phyloP scores from a whole-genome alignment of 306 rosid genomes.

The Trifolium fragiferum region DNA sequence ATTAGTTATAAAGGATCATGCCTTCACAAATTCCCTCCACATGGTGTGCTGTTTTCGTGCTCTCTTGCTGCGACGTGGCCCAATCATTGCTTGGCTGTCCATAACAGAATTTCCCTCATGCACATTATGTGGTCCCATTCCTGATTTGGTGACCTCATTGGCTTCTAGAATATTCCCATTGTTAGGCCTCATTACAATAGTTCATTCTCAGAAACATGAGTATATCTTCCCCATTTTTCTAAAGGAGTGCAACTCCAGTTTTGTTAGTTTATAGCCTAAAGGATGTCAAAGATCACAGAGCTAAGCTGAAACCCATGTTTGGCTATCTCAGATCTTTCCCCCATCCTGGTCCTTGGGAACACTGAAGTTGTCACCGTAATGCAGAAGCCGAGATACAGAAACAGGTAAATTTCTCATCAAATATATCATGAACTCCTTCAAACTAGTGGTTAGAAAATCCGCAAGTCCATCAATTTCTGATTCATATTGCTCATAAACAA shows the following conservation, averaged over 20 bases:
- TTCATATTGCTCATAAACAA: slow-evolving; percentile 83
- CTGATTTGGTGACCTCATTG: too few species aligned
- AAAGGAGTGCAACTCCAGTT: slow-evolving; percentile 17
- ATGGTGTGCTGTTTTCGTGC: too few species aligned
- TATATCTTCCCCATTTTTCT: slow-evolving; percentile 13
- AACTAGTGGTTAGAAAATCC: slow-evolving; percentile 40
- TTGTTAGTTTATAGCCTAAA: slow-evolving; percentile 23
- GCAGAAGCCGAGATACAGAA: slow-evolving; percentile 45
- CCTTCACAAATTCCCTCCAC: too few species aligned
- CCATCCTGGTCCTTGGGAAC: slow-evolving; percentile 24
- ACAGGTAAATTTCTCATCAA: slow-evolving; percentile 54
- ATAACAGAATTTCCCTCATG: too few species aligned
- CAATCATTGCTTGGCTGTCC: too few species aligned
- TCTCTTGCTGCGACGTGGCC: too few species aligned
- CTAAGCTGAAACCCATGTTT: slow-evolving; percentile 35
- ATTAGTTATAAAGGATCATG: too few species aligned
- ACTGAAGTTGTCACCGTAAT: slow-evolving; percentile 21
- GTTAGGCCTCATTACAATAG: too few species aligned
- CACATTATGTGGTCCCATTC: too few species aligned
- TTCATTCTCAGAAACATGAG: slow-evolving; percentile 13
- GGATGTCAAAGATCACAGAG: slow-evolving; percentile 30
- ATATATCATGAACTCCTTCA: slow-evolving; percentile 41
- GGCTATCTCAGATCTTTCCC: slow-evolving; percentile 45
- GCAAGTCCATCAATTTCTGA: slow-evolving; percentile 61
- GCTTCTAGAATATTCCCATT: too few species aligned